Evolutionary conservation across 345 rosid genomes (phyloP), one percentile per base, ranked within the genome.

Genomic region (Cochlearia excelsa): DNA sequence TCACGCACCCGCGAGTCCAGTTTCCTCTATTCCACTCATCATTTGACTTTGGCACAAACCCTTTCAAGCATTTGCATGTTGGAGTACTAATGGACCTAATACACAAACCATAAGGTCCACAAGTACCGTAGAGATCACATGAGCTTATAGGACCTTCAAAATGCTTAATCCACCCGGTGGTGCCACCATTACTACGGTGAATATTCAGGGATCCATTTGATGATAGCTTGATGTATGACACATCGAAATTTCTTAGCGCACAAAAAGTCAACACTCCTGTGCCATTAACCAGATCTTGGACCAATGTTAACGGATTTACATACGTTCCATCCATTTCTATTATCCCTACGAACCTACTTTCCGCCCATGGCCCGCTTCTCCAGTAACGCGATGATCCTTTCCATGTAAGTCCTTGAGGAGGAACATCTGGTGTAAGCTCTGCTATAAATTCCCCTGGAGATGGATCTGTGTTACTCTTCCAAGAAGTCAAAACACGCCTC

Each of bases 51-150:
- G 65, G 74, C 3, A 50, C 65, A 70, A 70, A 62, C 43, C 74
- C 69, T 63, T 26, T 63, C 7, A 70, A 43, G 64, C 74, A 70
- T 41, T 43, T 43, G 31, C 65, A 63, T 8, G 38, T 62, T 7
- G 74, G 40, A 46, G 11, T 9, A 48, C 47, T 16, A 44, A 30
- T 10, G 26, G 57, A 61, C 40, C 23, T 48, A 0, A 54, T n/a
- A 70, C 74, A 70, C 34, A 63, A 35, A 5, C 65, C 69, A 70
- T 4, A 70, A 46, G 64, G 74, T 42, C 74, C 74, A 63, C 69
- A 70, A 2, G 46, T 9, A 40, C 74, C 69, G 2, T 70, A 70
- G 2, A 56, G 11, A 57, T 56, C 60, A 56, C 60, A 56, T 29
- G 47, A 9, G 4, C 44, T 54, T 26, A 23, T 4, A 2, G 59